phyloP scores from a whole-genome alignment of 345 rosid genomes.

The Theobroma cacao region DNA sequence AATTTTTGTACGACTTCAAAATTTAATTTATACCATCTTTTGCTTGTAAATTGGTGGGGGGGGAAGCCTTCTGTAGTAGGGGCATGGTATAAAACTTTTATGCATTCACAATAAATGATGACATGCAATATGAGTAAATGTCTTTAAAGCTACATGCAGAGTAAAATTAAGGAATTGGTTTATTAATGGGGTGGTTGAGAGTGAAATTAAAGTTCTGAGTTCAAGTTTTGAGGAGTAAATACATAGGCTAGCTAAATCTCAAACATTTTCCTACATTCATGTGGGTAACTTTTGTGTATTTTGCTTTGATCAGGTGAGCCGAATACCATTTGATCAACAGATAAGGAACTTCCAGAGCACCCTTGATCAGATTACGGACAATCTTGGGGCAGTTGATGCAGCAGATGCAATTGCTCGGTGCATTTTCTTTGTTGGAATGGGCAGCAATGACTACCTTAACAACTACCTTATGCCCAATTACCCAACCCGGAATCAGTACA shows the following conservation, averaged over 20 bases:
- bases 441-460: slow-evolving; percentile 95
- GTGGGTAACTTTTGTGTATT: background rate
- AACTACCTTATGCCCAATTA: slow-evolving; percentile 96
- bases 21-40: background rate
- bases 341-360: slow-evolving; percentile 78
- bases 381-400: slow-evolving; percentile 55
- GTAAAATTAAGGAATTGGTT: too few relatives aligned
- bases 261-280: background rate
- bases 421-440: slow-evolving; percentile 90
- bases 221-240: too few relatives aligned
- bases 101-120: background rate
- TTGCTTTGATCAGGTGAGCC: slow-evolving; percentile 61
- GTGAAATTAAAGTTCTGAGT: too few relatives aligned
- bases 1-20: background rate
- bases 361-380: slow-evolving; percentile 57
- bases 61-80: background rate
- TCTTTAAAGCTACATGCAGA: background rate
- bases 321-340: slow-evolving; percentile 82
- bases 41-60: background rate
- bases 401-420: slow-evolving; percentile 48
- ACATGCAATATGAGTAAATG: background rate
- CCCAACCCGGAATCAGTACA: slow-evolving; percentile 61
- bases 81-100: background rate
- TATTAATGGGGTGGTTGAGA: too few relatives aligned
- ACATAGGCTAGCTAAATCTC: too few relatives aligned